A percentile compares a stretch with the other conserved stretches of the same genome.
These are phyloP conservation scores for Yarrowia sp. DNA, from an alignment of 805 yeast genomes.

Conservation along the genomic window DNA sequence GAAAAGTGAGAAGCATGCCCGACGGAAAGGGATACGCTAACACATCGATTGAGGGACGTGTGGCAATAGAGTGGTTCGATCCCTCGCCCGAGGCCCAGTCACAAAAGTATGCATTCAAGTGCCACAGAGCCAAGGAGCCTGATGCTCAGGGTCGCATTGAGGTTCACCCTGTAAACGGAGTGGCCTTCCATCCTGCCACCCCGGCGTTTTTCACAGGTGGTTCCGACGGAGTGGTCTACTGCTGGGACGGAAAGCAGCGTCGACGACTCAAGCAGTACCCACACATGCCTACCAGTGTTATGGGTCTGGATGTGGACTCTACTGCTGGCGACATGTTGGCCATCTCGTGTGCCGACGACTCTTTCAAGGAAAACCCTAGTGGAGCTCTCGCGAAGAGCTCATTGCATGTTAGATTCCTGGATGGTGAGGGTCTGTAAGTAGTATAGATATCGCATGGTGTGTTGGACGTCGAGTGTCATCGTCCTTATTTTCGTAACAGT, in stretches of 20 bases:
- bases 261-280: conserved; percentile 48
- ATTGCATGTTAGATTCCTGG: conserved; percentile 5
- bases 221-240: conserved; percentile 50
- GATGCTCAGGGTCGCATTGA: conserved; percentile 49
- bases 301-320: conserved; percentile 41
- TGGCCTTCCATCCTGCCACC: conserved; percentile 44
- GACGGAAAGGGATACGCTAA: conserved; percentile 57
- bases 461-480: too few relatives aligned
- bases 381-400: not conserved
- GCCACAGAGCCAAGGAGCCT: conserved; percentile 52
- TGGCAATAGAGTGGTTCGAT: conserved; percentile 67
- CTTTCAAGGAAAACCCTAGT: conserved; percentile 42
- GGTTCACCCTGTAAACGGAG: conserved; percentile 49
- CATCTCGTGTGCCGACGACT: conserved; percentile 52
- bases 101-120: conserved; percentile 71
- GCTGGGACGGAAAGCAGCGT: conserved; percentile 50
- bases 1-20: conserved; percentile 55
- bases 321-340: conserved; percentile 41
- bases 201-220: conserved; percentile 52
- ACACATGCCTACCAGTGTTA: conserved; percentile 42
- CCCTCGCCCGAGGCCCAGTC: conserved; percentile 45
- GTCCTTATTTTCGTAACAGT: too few relatives aligned
- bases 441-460: too few relatives aligned
- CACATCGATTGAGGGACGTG: conserved; percentile 79
- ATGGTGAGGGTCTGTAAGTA: not conserved